A percentile compares a stretch with the other conserved stretches of the same genome.
Conservation (phyloP, 2,329 filamentous ascomycete genomes). For the Berkeleyomyces basicola region DNA sequence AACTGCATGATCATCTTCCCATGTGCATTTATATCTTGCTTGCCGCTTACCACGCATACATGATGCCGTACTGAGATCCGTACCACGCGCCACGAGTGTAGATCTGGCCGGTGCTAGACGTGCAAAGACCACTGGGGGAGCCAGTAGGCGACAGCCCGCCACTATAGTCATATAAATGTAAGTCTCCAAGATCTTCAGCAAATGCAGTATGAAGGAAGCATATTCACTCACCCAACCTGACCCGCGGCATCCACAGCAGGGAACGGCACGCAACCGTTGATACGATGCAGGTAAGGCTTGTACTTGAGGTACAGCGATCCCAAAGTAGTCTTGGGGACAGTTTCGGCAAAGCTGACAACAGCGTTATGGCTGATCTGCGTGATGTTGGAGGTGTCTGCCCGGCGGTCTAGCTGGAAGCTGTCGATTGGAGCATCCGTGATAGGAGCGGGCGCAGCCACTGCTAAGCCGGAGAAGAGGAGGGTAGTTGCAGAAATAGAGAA, state of each 20-base stretch:
- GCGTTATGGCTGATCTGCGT: constrained; percentile 19
- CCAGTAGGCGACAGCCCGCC: constrained; percentile 23
- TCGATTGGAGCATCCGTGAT: neutral
- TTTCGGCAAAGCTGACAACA: constrained; percentile 20
- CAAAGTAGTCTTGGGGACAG: constrained; percentile 19
- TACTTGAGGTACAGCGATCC: constrained; percentile 21
- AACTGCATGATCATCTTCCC: neutral
- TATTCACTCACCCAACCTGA: constrained; percentile 33
- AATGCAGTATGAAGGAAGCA: neutral
- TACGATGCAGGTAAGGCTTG: constrained; percentile 22
- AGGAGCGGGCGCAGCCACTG: constrained; percentile 3
- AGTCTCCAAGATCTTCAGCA: neutral
- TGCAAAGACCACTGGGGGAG: constrained; percentile 20
- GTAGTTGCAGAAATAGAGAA: neutral
- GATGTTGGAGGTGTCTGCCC: constrained; percentile 12
- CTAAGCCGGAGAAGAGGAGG: neutral
- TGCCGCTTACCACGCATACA: constrained; percentile 25
- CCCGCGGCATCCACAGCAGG: constrained; percentile 41
- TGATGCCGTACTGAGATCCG: constrained; percentile 21
- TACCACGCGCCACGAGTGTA: constrained; percentile 22
- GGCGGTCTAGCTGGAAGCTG: constrained; percentile 5
- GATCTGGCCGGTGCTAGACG: constrained; percentile 22
- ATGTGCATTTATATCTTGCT: neutral
- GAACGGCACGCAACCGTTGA: constrained; percentile 47
- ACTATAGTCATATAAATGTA: constrained; percentile 14